These are phyloP conservation scores for Exophiala bonariae DNA, from an alignment of 2,329 filamentous ascomycete species.

Conservation along the genomic window DNA sequence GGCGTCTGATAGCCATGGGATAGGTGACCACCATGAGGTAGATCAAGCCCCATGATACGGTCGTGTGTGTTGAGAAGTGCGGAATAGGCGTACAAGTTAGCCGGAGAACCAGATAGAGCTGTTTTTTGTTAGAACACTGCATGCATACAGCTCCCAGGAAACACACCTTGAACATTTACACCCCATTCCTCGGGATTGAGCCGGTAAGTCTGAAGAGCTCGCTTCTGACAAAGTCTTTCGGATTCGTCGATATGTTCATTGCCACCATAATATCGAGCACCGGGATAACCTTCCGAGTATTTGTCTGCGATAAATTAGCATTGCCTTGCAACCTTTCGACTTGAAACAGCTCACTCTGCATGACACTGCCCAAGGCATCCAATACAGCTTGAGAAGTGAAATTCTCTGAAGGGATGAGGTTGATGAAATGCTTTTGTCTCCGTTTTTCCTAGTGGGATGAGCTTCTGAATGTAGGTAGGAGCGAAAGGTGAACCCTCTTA, in stretches of 20 bases:
- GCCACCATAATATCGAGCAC: conserved; percentile 97
- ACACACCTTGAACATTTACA: conserved; percentile 86
- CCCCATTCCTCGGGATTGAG: conserved; percentile 89
- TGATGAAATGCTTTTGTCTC: conserved; percentile 97
- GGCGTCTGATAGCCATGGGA: conserved; percentile 97
- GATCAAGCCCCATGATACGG: conserved; percentile 92
- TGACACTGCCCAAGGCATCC: conserved; percentile 90
- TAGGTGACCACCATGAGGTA: conserved; percentile 93
- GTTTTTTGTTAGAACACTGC: conserved; percentile 8
- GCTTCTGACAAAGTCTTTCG: conserved; percentile 90
- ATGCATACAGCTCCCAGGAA: background rate
- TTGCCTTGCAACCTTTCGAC: background rate
- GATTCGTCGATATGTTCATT: conserved; percentile 99
- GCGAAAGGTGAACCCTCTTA: conserved; percentile 42
- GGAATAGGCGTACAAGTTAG: conserved; percentile 98
- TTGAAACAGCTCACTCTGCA: conserved; percentile 63
- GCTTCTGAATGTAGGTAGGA: background rate
- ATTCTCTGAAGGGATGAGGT: conserved; percentile 98
- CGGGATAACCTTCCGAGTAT: conserved; percentile 98
- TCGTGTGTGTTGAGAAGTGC: conserved; percentile 91
- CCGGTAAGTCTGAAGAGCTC: conserved; percentile 88
- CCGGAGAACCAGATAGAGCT: conserved; percentile 78
- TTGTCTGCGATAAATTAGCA: conserved; percentile 59
- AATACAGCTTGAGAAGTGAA: conserved; percentile 98
- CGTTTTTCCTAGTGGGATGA: conserved; percentile 39